phyloP scores from a whole-genome alignment of 2,329 filamentous ascomycete genomes.

The Nigrospora sphaerica region DNA sequence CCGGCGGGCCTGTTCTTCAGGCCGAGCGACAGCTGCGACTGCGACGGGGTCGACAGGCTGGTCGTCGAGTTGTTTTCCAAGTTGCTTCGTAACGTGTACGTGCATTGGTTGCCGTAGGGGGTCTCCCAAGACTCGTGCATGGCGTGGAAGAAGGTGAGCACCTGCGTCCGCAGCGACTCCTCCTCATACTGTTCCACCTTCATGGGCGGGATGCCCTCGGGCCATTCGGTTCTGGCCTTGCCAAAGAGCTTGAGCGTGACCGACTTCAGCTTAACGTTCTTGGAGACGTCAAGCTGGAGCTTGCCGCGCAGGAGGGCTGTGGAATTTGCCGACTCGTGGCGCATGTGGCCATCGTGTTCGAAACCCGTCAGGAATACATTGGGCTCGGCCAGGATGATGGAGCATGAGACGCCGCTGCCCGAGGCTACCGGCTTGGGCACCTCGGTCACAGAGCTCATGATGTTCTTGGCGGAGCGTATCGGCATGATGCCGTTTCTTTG shows the following conservation, averaged over 20 bases:
- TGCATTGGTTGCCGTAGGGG: constrained; percentile 58
- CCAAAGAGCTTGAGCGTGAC: constrained; percentile 82
- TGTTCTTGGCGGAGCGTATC: constrained; percentile 41
- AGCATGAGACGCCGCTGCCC: constrained; percentile 68
- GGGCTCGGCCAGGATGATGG: constrained; percentile 71
- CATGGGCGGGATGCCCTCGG: constrained; percentile 84
- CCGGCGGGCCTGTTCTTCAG: constrained; percentile 19
- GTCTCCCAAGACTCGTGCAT: constrained; percentile 53
- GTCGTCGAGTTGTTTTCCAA: constrained; percentile 27
- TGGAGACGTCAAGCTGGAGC: constrained; percentile 73
- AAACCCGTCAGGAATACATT: constrained; percentile 74
- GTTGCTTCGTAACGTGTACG: constrained; percentile 37
- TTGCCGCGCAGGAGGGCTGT: constrained; percentile 83
- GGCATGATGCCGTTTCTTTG: constrained; percentile 45
- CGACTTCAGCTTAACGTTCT: constrained; percentile 88
- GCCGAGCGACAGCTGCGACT: constrained; percentile 24
- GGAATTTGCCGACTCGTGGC: constrained; percentile 47
- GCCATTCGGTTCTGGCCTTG: constrained; percentile 87
- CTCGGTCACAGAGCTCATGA: constrained; percentile 46
- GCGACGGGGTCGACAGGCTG: constrained; percentile 22
- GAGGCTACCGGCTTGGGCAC: constrained; percentile 69
- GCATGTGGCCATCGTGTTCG: constrained; percentile 57
- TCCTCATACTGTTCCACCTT: constrained; percentile 81
- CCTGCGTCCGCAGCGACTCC: constrained; percentile 80
- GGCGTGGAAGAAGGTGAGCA: constrained; percentile 87